These are phyloP conservation scores for Erythrobasidium hasegawianum DNA, from an alignment of 1,284 basidiomycete species.

Conservation along the genomic window DNA sequence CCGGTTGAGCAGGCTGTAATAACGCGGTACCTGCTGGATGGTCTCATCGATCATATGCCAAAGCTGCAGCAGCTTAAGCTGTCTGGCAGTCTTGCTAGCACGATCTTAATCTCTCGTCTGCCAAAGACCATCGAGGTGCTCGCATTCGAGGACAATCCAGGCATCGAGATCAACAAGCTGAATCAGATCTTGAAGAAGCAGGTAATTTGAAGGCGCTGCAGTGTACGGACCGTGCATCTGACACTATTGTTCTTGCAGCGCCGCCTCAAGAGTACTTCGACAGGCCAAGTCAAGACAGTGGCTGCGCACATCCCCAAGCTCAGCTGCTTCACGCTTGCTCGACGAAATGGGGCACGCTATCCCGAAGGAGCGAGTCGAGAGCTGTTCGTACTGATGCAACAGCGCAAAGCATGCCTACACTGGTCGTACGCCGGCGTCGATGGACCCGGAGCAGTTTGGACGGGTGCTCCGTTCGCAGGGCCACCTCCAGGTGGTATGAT, in stretches of 20 bases:
- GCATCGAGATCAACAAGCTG: slow-evolving; percentile 17
- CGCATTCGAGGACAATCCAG: slow-evolving; percentile 26
- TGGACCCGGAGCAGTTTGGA: not conserved
- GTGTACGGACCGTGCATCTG: not conserved
- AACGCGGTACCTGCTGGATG: slow-evolving; percentile 21
- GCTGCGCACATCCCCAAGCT: slow-evolving; percentile 19
- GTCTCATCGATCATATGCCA: slow-evolving; percentile 24
- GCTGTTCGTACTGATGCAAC: slow-evolving; percentile 1
- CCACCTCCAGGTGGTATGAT: too few relatives aligned
- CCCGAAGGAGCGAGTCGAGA: slow-evolving; percentile 2
- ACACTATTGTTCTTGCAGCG: not conserved
- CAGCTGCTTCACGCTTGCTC: slow-evolving; percentile 13
- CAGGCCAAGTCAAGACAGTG: slow-evolving; percentile 15
- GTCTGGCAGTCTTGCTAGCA: slow-evolving; percentile 26
- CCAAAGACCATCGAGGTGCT: slow-evolving; percentile 24
- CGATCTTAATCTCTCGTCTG: slow-evolving; percentile 15
- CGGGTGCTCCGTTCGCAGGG: not conserved
- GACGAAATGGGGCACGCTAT: slow-evolving; percentile 10
- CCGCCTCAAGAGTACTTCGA: slow-evolving; percentile 1
- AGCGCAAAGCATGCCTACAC: slow-evolving; percentile 26
- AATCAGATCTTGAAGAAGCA: slow-evolving; percentile 26
- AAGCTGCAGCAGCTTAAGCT: slow-evolving; percentile 17
- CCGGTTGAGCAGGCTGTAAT: slow-evolving; percentile 10
- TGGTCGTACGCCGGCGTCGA: slow-evolving; percentile 11
- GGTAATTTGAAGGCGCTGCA: not conserved